Conservation (phyloP, 805 yeast genomes). For the Monosporozyma siamensis region DNA sequence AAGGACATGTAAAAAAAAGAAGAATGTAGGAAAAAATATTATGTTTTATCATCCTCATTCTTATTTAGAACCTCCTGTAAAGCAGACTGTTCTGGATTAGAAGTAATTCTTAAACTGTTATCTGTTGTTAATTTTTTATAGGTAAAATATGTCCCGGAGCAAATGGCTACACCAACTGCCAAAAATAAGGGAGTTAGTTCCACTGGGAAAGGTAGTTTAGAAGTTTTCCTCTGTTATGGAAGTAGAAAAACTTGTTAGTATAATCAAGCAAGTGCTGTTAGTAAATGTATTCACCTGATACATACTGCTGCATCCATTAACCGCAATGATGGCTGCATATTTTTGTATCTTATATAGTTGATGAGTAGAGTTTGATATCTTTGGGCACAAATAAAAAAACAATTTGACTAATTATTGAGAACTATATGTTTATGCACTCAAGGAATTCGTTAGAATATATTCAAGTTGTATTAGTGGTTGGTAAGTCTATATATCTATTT, state of each 20-base stretch:
- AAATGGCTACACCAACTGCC: slow-evolving; percentile 45
- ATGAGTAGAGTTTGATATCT: not conserved
- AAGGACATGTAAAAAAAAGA: no score
- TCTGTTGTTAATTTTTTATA: slow-evolving; percentile 44
- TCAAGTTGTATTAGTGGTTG: not conserved
- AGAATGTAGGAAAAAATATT: no score
- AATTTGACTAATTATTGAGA: no score
- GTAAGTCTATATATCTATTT: not conserved
- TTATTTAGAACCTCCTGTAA: slow-evolving; percentile 21
- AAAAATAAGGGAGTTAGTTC: slow-evolving; percentile 51
- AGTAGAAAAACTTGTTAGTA: slow-evolving; percentile 9
- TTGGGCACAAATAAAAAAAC: not conserved
- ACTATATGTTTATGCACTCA: not conserved
- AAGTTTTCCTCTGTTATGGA: slow-evolving; percentile 28
- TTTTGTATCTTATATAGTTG: not conserved
- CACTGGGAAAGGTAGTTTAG: slow-evolving; percentile 37
- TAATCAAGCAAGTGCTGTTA: no score
- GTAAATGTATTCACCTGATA: not conserved
- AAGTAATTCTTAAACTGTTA: slow-evolving; percentile 38
- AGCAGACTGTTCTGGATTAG: slow-evolving; percentile 35
- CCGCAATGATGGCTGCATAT: slow-evolving; percentile 7
- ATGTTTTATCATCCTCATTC: not conserved
- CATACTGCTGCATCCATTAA: slow-evolving; percentile 9
- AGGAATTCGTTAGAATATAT: not conserved
- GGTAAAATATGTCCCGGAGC: slow-evolving; percentile 43